Evolutionary conservation across 2,329 filamentous ascomycete species (phyloP), one percentile per base, ranked within the genome.

Genomic region (Diaporthe vexans): DNA sequence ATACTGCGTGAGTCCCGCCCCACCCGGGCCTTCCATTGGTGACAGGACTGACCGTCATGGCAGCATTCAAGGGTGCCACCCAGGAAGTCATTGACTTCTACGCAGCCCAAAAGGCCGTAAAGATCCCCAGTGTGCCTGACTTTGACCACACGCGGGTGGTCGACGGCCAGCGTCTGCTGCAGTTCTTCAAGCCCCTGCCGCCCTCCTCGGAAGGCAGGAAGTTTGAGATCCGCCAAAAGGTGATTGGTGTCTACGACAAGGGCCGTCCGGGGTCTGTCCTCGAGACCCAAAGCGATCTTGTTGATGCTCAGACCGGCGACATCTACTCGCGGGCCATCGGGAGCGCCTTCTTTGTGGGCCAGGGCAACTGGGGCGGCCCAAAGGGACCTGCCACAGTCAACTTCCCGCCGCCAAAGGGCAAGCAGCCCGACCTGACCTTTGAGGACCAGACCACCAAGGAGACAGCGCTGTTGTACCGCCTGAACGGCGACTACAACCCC

Each of bases 401-500:
- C 85, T 97, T 91, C 85, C 93, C 94, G 9, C 93, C 94, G 8
- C 95, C 81, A 10, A 86, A 92, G 81, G 92, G 88, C 76, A 91
- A 91, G 84, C 85, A 87, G 68, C 93, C 95, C 21, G 94, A 97
- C 83, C 90, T 87, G 57, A 89, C 91, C 8, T 90, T 94, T 78
- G 89, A 90, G 79, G 89, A 93, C 79, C 92, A 95, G 83, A 95
- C 93, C 6, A 93, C 86, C 35, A 81, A 86, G 71, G 91, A 95
- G 85, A 94, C 94, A 6, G 91, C 94, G 11, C 89, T 94, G 76
- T 86, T 97, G 72, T 97, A 97, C 84, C 90, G 94, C 76, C 89
- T 98, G 68, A 98, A 97, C 79, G 95, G 95, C 77, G 95, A 98
- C 86, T 98, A 98, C 85, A 98, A 98, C 86, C 95, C 95, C 37